These are phyloP conservation scores for Echeveria elegans DNA, from an alignment of 164 flowering plant species.

Conservation along the genomic window DNA sequence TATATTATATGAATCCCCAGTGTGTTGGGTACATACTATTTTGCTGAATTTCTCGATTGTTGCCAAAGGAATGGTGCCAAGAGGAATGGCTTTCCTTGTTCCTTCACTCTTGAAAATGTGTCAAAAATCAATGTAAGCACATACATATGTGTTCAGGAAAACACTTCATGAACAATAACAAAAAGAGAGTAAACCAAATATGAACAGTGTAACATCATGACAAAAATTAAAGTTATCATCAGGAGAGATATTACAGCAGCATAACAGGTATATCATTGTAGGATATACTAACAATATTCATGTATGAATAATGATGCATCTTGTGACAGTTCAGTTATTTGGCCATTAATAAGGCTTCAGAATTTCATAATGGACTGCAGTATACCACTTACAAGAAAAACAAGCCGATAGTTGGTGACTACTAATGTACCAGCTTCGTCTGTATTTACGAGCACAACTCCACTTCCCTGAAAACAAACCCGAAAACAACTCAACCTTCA, in stretches of 20 bases:
- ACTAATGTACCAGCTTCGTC: conserved; percentile 86
- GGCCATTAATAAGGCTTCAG: neutral
- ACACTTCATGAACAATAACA: neutral
- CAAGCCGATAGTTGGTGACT: conserved; percentile 85
- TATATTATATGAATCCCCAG: too few species aligned
- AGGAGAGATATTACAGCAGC: too few species aligned
- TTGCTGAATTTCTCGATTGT: neutral
- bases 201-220: too few species aligned
- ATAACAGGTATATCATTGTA: too few species aligned
- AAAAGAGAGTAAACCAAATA: too few species aligned
- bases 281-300: too few species aligned
- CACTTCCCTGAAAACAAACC: conserved; percentile 47
- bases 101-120: neutral
- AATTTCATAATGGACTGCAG: neutral
- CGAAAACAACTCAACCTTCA: neutral
- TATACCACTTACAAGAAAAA: conserved; percentile 65
- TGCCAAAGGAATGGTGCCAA: neutral
- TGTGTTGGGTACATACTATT: neutral
- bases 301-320: too few species aligned
- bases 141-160: neutral
- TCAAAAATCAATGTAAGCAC: neutral
- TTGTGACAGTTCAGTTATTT: neutral
- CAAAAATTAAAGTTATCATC: too few species aligned
- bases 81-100: neutral
- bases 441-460: conserved; percentile 86